Evolutionary conservation across 192 early-diverging fungal species (phyloP).

Genomic region (Podila verticillata): DNA sequence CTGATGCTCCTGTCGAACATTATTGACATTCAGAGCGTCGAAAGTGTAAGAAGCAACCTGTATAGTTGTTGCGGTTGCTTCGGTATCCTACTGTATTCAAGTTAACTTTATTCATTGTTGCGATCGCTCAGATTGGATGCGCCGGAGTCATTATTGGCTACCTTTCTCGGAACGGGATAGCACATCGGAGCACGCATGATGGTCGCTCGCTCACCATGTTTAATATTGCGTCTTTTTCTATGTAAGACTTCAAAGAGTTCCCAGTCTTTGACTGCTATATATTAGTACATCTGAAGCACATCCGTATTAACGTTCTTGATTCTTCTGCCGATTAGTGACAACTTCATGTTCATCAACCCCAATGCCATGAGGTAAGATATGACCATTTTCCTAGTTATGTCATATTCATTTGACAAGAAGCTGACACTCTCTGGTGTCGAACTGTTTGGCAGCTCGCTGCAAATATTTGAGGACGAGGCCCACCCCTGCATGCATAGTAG

Average conservation of each 20-base stretch:
- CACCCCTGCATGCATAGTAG: constrained; percentile 87
- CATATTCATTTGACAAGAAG: not conserved
- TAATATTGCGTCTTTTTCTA: constrained; percentile 46
- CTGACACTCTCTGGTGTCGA: not conserved
- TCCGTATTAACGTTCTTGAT: not conserved
- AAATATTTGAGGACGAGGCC: constrained; percentile 77
- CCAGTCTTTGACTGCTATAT: not conserved
- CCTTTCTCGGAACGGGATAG: constrained; percentile 34
- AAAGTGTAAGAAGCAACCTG: constrained; percentile 30
- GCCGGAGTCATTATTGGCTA: constrained; percentile 55
- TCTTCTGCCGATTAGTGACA: constrained; percentile 32
- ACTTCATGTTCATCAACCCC: constrained; percentile 65
- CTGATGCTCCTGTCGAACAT: constrained; percentile 42
- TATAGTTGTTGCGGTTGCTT: not conserved
- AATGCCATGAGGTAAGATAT: constrained; percentile 64
- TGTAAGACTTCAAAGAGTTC: constrained; percentile 9
- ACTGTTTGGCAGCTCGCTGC: constrained; percentile 70
- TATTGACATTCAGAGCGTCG: constrained; percentile 47
- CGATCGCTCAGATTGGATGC: constrained; percentile 48
- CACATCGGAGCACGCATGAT: constrained; percentile 13
- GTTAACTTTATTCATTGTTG: not conserved
- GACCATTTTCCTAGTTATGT: not conserved
- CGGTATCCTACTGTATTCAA: not conserved
- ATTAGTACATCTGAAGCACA: not conserved
- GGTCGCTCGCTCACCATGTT: constrained; percentile 11